Percentiles rank a stretch among this genome's conserved stretches.
Evolutionary conservation across 306 rosid genomes (phyloP).

Genomic region (Myrica gale): DNA sequence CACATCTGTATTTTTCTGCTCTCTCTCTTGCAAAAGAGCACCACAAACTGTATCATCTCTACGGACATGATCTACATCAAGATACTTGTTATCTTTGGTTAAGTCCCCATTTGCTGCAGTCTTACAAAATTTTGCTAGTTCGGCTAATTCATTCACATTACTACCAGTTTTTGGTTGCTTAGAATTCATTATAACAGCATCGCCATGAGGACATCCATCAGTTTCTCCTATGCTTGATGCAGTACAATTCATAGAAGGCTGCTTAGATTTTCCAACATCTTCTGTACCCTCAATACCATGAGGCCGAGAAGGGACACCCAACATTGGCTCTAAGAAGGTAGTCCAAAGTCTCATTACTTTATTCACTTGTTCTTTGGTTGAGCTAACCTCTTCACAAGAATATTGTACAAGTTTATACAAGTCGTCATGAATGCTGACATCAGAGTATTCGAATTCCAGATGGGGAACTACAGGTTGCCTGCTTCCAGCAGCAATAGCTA

Average conservation of each 20-base stretch:
- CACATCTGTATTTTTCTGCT: constrained; percentile 46
- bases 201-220: constrained; percentile 53
- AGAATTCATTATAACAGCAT: constrained; percentile 40
- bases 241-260: constrained; percentile 35
- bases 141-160: constrained; percentile 50
- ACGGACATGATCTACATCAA: constrained; percentile 34
- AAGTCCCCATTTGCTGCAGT: constrained; percentile 42
- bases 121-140: constrained; percentile 46
- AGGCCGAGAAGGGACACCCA: constrained; percentile 70
- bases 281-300: constrained; percentile 50
- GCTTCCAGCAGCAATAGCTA: constrained; percentile 77
- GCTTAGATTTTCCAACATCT: constrained; percentile 48
- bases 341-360: constrained; percentile 86
- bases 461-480: constrained; percentile 72
- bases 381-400: constrained; percentile 83
- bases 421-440: constrained; percentile 74
- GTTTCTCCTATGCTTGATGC: constrained; percentile 49
- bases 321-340: constrained; percentile 81
- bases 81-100: constrained; percentile 53
- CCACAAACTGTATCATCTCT: constrained; percentile 41
- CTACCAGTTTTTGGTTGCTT: constrained; percentile 49
- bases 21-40: constrained; percentile 41
- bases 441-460: constrained; percentile 73
- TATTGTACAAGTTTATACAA: constrained; percentile 75
- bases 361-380: constrained; percentile 69